A percentile compares a stretch with the other conserved stretches of the same genome.
Evolutionary conservation across 129 eudicot genomes (phyloP).

Genomic region (Flaveria robusta): DNA sequence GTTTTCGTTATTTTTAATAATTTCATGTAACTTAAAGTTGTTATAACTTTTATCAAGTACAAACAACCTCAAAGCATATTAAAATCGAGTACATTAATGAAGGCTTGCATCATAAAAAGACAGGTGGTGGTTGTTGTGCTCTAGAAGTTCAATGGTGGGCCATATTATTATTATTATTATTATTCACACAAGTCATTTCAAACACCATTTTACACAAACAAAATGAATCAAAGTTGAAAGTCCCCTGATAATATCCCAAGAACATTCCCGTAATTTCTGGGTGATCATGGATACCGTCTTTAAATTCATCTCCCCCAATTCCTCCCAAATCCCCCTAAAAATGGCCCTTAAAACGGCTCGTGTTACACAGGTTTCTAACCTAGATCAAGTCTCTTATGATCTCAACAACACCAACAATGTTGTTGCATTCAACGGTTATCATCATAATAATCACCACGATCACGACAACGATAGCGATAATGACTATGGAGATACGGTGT

Average conservation of each 20-base stretch:
- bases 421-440: background rate
- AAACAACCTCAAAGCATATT: too few species aligned
- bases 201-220: background rate
- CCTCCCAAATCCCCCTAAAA: conserved; percentile 30
- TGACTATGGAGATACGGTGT: background rate
- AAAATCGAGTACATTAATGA: too few species aligned
- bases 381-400: conserved; percentile 37
- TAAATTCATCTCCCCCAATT: conserved; percentile 21
- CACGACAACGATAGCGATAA: background rate
- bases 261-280: conserved; percentile 34
- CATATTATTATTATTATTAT: background rate
- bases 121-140: background rate
- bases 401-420: conserved; percentile 7
- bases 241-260: background rate
- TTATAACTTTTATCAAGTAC: too few species aligned
- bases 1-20: too few species aligned
- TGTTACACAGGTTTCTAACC: conserved; percentile 40
- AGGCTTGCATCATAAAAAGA: background rate
- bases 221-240: conserved; percentile 3
- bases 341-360: conserved; percentile 57
- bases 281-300: conserved; percentile 26
- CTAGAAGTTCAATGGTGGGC: conserved; percentile 4
- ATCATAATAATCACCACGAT: conserved; percentile 4
- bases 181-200: background rate
- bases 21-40: too few species aligned